phyloP scores from a whole-genome alignment of 2,329 filamentous ascomycete genomes.

The Aaosphaeria arxii region DNA sequence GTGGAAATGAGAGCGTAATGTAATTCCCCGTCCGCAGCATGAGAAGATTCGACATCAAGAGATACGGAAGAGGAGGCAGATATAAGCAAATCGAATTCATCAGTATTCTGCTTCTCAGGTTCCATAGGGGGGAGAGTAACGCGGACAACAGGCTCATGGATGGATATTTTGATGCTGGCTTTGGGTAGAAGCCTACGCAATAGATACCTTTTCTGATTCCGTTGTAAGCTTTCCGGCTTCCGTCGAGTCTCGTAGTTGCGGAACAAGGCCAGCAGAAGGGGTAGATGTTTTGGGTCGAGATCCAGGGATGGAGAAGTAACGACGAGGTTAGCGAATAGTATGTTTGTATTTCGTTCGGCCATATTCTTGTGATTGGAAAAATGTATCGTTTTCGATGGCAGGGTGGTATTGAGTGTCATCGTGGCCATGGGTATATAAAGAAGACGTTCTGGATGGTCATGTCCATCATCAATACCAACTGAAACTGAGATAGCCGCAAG shows the following conservation, averaged over 20 bases:
- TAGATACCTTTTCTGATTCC: constrained; percentile 55
- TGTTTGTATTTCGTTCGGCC: constrained; percentile 89
- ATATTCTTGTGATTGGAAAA: constrained; percentile 66
- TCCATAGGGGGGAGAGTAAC: constrained; percentile 82
- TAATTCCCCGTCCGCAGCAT: constrained; percentile 76
- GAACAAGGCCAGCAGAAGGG: constrained; percentile 75
- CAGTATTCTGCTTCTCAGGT: constrained; percentile 53
- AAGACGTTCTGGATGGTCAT: constrained; percentile 78
- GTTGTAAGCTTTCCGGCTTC: constrained; percentile 20
- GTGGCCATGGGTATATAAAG: constrained; percentile 97
- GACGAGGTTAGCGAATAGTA: constrained; percentile 93
- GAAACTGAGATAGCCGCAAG: constrained; percentile 90
- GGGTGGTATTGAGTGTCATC: constrained; percentile 87
- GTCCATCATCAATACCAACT: constrained; percentile 86
- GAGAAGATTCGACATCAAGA: constrained; percentile 91
- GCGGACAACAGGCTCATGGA: constrained; percentile 92
- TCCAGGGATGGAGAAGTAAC: constrained; percentile 95
- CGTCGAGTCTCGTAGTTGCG: constrained; percentile 44
- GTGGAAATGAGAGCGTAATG: constrained; percentile 85
- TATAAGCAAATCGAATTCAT: constrained; percentile 93
- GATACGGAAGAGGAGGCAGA: constrained; percentile 93
- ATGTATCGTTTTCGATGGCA: constrained; percentile 91
- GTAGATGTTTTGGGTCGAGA: constrained; percentile 86
- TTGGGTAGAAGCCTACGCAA: constrained; percentile 92
- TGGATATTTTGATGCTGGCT: constrained; percentile 89